Percentiles rank a stretch among this genome's conserved stretches.
phyloP scores from a whole-genome alignment of 768 basidiomycete species.

The Russula emetica region DNA sequence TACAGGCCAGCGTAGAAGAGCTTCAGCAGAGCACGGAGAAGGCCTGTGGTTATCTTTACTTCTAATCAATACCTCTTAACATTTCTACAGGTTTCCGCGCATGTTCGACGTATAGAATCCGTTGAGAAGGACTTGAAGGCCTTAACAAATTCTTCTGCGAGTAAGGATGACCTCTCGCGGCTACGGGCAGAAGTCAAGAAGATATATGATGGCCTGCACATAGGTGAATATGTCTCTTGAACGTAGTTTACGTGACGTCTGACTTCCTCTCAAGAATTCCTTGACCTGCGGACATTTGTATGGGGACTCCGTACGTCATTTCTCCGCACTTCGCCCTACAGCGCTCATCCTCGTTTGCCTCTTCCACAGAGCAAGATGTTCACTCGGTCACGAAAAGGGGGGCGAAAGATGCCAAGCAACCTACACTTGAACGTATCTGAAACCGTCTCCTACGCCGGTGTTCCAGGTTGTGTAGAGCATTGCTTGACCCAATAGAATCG shows the following conservation, averaged over 20 bases:
- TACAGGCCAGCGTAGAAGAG: slow-evolving; percentile 85
- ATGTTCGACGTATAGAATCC: slow-evolving; percentile 74
- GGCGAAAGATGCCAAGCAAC: slow-evolving; percentile 48
- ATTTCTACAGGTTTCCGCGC: slow-evolving; percentile 62
- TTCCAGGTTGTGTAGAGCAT: neutral
- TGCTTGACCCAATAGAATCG: slow-evolving; percentile 4
- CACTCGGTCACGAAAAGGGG: slow-evolving; percentile 70
- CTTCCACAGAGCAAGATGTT: slow-evolving; percentile 66
- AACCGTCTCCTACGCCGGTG: neutral
- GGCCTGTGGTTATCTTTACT: slow-evolving; percentile 38
- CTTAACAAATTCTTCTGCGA: slow-evolving; percentile 56
- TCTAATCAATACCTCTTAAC: neutral
- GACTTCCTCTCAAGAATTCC: slow-evolving; percentile 51
- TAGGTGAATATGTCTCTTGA: slow-evolving; percentile 47
- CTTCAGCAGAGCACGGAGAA: slow-evolving; percentile 79
- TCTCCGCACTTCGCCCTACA: neutral
- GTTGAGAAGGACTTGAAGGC: slow-evolving; percentile 89
- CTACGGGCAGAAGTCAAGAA: slow-evolving; percentile 83
- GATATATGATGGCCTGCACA: slow-evolving; percentile 75
- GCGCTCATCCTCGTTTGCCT: neutral
- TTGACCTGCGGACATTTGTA: slow-evolving; percentile 75
- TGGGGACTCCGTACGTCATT: slow-evolving; percentile 79
- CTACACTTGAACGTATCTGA: slow-evolving; percentile 21
- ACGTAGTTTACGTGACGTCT: slow-evolving; percentile 5
- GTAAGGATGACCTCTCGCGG: slow-evolving; percentile 76